Percentiles rank a stretch among this genome's conserved stretches.
Conservation (phyloP, 2,329 filamentous ascomycete species). For the Fusarium brevicatenulatum region DNA sequence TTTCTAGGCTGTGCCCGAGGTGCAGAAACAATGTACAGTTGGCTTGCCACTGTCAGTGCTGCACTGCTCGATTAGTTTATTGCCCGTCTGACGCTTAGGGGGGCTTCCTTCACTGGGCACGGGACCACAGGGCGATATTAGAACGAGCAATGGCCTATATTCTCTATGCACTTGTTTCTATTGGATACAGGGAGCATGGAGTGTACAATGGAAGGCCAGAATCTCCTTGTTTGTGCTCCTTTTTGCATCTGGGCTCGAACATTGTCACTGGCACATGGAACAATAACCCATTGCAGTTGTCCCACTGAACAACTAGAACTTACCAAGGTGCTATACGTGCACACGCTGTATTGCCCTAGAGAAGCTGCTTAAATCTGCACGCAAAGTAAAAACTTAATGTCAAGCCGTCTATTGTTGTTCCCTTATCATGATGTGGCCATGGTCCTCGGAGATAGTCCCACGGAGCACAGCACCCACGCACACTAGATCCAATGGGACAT, state of each 20-base stretch:
- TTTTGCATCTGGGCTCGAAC: not conserved
- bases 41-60: constrained; percentile 4
- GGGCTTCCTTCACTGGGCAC: not conserved
- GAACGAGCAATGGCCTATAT: not conserved
- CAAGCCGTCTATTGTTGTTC: not conserved
- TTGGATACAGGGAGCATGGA: not conserved
- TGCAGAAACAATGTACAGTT: not conserved
- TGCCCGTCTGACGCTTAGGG: not conserved
- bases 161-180: not conserved
- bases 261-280: constrained; percentile 4
- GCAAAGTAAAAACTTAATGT: not conserved
- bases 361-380: not conserved
- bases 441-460: not conserved
- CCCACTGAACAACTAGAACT: not conserved
- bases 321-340: not conserved
- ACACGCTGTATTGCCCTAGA: not conserved
- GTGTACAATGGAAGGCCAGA: not conserved
- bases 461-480: not conserved
- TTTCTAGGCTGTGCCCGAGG: not conserved
- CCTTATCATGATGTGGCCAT: not conserved
- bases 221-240: not conserved
- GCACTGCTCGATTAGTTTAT: not conserved
- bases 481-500: constrained; percentile 34
- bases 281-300: not conserved
- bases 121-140: not conserved